Evolutionary conservation across 768 basidiomycete species (phyloP).

Genomic region (Imleria badia): DNA sequence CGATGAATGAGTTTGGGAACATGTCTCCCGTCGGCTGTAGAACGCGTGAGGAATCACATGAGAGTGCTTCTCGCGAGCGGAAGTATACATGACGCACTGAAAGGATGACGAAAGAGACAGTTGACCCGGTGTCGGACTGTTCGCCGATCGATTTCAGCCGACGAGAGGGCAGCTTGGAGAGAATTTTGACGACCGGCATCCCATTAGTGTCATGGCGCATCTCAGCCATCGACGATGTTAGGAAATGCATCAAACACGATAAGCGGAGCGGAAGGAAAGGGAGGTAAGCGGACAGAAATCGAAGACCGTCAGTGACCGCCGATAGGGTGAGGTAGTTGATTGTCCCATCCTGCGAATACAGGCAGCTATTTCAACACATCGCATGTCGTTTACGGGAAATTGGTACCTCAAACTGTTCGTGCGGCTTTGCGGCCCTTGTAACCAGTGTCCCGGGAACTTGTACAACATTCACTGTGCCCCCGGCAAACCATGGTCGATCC

Average conservation of each 20-base stretch:
- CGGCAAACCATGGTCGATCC: slow-evolving; percentile 81
- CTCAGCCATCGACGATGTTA: slow-evolving; percentile 52
- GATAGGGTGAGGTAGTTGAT: slow-evolving; percentile 78
- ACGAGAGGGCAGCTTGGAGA: slow-evolving; percentile 59
- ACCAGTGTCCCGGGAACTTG: slow-evolving; percentile 76
- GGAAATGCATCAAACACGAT: slow-evolving; percentile 63
- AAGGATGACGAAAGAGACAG: slow-evolving; percentile 61
- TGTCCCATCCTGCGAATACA: slow-evolving; percentile 66
- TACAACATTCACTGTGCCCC: slow-evolving; percentile 79
- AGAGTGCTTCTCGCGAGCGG: slow-evolving; percentile 1
- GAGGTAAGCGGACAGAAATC: slow-evolving; percentile 74
- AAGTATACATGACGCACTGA: slow-evolving; percentile 44
- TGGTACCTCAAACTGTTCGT: slow-evolving; percentile 78
- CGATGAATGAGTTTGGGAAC: slow-evolving; percentile 72
- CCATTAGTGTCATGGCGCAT: slow-evolving; percentile 63
- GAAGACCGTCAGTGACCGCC: slow-evolving; percentile 76
- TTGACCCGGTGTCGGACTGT: slow-evolving; percentile 65
- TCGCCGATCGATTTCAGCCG: slow-evolving; percentile 59
- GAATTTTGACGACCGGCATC: slow-evolving; percentile 62
- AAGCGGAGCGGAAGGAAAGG: slow-evolving; percentile 80
- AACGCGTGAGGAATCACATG: not conserved
- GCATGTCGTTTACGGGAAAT: not conserved
- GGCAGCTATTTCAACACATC: slow-evolving; percentile 4
- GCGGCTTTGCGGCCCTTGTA: slow-evolving; percentile 54
- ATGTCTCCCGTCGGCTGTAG: slow-evolving; percentile 61